Percentiles rank a stretch among this genome's conserved stretches.
phyloP scores from a whole-genome alignment of 1,139 yeast species.

The Kodamaea ohmeri region DNA sequence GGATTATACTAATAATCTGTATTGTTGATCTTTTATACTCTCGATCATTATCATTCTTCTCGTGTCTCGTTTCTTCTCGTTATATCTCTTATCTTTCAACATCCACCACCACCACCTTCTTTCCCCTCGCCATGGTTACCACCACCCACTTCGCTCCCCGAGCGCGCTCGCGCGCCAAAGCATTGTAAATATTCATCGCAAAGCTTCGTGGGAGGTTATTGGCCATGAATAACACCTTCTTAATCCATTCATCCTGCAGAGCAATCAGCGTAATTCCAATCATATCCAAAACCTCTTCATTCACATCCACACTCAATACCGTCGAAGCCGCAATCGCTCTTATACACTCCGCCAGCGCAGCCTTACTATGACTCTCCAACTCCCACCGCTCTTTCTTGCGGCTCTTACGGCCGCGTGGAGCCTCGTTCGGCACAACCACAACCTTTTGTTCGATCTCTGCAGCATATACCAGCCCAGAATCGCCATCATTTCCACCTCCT shows the following conservation, averaged over 20 bases:
- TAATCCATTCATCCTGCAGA: conserved; percentile 84
- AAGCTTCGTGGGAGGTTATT: conserved; percentile 70
- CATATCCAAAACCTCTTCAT: conserved; percentile 83
- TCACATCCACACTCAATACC: conserved; percentile 69
- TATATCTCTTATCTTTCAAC: conserved; percentile 55
- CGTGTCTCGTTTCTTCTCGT: too few species aligned
- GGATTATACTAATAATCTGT: too few species aligned
- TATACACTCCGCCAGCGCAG: conserved; percentile 55
- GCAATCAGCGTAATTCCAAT: conserved; percentile 71
- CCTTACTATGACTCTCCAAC: conserved; percentile 67
- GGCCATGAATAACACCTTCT: conserved; percentile 68
- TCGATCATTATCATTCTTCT: too few species aligned
- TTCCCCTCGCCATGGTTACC: conserved; percentile 70
- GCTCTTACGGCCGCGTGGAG: conserved; percentile 67
- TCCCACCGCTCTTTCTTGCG: conserved; percentile 82
- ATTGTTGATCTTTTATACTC: too few species aligned
- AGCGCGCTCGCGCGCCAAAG: conserved; percentile 67
- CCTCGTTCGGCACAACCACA: conserved; percentile 62
- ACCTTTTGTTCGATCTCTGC: conserved; percentile 57
- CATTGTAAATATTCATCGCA: conserved; percentile 66
- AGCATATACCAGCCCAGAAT: conserved; percentile 27
- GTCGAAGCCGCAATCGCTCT: conserved; percentile 62
- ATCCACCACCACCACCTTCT: conserved; percentile 64
- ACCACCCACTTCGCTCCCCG: conserved; percentile 75
- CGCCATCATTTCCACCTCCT: too few species aligned